A percentile compares a stretch with the other conserved stretches of the same genome.
Evolutionary conservation across 2,329 filamentous ascomycete genomes (phyloP).

Genomic region (Xenosphaeropsis pyriputrescens): DNA sequence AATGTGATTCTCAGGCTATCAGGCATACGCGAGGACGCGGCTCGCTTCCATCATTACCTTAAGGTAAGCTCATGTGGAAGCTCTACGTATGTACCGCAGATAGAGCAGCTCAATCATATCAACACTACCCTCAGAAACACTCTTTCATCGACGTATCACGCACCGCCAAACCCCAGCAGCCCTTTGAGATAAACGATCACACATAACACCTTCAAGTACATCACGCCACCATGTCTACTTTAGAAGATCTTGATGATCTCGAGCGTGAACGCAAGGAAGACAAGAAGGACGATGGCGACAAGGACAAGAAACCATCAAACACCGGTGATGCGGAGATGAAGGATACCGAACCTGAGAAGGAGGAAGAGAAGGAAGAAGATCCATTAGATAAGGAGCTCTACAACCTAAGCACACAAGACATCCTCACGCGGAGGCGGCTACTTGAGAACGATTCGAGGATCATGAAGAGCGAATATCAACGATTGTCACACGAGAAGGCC

Average conservation of each 20-base stretch:
- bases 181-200: background rate
- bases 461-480: conserved; percentile 95
- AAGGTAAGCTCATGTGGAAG: too few species aligned
- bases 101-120: too few species aligned
- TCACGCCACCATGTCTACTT: conserved; percentile 46
- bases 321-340: conserved; percentile 84
- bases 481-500: conserved; percentile 86
- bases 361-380: conserved; percentile 63
- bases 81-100: too few species aligned
- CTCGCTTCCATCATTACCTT: too few species aligned
- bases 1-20: too few species aligned
- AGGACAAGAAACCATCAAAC: conserved; percentile 34
- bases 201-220: background rate
- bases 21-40: too few species aligned
- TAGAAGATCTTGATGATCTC: conserved; percentile 65
- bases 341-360: conserved; percentile 59
- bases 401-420: conserved; percentile 84
- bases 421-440: conserved; percentile 77
- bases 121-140: too few species aligned
- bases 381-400: conserved; percentile 89
- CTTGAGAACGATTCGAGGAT: conserved; percentile 96
- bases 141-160: too few species aligned
- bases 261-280: conserved; percentile 56
- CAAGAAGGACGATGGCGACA: conserved; percentile 40
- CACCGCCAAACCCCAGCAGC: background rate